A percentile compares a stretch with the other conserved stretches of the same genome.
Conservation (phyloP, 345 rosid species). For the Balakata baccata region DNA sequence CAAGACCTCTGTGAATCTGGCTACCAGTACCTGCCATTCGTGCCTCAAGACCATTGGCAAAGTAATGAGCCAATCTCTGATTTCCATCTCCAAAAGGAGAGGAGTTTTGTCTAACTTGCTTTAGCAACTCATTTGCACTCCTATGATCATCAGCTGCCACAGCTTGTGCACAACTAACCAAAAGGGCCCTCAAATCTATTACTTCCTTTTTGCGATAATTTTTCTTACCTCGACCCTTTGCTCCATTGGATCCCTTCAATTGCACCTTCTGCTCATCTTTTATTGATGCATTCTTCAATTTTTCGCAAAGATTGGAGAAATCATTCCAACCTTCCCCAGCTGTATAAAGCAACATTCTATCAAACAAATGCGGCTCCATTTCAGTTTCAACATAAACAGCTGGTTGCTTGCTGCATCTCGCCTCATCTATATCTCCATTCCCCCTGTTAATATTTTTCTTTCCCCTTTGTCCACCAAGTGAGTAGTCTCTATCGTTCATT, state of each 20-base stretch:
- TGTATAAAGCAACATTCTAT: constrained; percentile 56
- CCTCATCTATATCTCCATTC: constrained; percentile 53
- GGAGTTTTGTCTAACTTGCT: constrained; percentile 21
- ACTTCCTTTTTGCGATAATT: constrained; percentile 16
- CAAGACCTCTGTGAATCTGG: constrained; percentile 24
- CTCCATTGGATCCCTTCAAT: constrained; percentile 12
- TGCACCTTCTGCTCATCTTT: constrained; percentile 33
- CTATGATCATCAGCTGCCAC: constrained; percentile 22
- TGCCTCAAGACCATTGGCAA: constrained; percentile 33
- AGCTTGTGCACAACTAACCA: constrained; percentile 35
- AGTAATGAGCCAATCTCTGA: constrained; percentile 25
- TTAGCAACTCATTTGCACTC: constrained; percentile 22
- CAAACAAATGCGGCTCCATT: constrained; percentile 62
- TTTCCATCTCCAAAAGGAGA: constrained; percentile 23
- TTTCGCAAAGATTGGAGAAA: constrained; percentile 48
- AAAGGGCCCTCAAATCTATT: constrained; percentile 29
- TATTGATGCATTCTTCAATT: constrained; percentile 49
- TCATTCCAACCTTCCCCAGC: constrained; percentile 33
- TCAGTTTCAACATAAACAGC: constrained; percentile 58
- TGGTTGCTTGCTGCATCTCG: constrained; percentile 64
- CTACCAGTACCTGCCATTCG: constrained; percentile 34
- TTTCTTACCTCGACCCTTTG: constrained; percentile 29
- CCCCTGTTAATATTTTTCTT: constrained; percentile 51
- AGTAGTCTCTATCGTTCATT: constrained; percentile 26
- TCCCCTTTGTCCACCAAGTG: constrained; percentile 32